Percentiles rank a stretch among this genome's conserved stretches.
Evolutionary conservation across 2,329 filamentous ascomycete species (phyloP).

Genomic region (Paraphoma chrysanthemicola): DNA sequence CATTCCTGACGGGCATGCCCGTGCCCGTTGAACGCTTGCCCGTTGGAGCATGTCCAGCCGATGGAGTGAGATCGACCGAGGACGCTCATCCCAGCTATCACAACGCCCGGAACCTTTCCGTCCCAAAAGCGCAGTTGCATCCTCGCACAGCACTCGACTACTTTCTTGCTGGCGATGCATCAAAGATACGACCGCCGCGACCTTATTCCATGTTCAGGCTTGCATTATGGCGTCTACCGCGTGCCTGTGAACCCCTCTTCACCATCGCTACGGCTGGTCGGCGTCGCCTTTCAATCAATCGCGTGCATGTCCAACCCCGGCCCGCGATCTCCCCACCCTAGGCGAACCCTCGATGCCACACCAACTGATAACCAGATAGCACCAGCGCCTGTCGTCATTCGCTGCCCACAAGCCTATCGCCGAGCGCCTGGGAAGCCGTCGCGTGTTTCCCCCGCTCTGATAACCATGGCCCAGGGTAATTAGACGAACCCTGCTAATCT

Average conservation of each 20-base stretch:
- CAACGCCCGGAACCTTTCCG: slow-evolving; percentile 9
- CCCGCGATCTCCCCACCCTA: slow-evolving; percentile 3
- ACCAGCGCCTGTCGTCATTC: slow-evolving; percentile 11
- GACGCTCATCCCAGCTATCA: slow-evolving; percentile 6
- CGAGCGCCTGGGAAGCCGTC: slow-evolving; percentile 1
- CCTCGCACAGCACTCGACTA: not conserved
- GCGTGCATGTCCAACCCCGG: not conserved
- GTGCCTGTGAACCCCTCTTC: not conserved
- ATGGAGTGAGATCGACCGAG: slow-evolving; percentile 5
- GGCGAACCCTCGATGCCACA: slow-evolving; percentile 4
- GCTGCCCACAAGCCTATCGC: slow-evolving; percentile 17
- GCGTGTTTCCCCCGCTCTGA: slow-evolving; percentile 8
- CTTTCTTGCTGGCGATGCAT: not conserved
- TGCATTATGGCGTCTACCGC: not conserved
- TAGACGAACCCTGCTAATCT: not conserved
- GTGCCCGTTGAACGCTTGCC: slow-evolving; percentile 13
- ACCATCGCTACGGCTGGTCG: not conserved
- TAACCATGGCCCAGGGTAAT: not conserved
- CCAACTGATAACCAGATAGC: slow-evolving; percentile 17
- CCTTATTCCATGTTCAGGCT: not conserved
- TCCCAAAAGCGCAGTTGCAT: not conserved
- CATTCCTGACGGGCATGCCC: not conserved
- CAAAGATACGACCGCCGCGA: not conserved
- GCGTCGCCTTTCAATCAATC: not conserved
- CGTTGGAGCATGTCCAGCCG: slow-evolving; percentile 21